Base-by-base conservation (phyloP, 176 grass and related monocot genomes). In the Dactylis glomerata region DNA sequence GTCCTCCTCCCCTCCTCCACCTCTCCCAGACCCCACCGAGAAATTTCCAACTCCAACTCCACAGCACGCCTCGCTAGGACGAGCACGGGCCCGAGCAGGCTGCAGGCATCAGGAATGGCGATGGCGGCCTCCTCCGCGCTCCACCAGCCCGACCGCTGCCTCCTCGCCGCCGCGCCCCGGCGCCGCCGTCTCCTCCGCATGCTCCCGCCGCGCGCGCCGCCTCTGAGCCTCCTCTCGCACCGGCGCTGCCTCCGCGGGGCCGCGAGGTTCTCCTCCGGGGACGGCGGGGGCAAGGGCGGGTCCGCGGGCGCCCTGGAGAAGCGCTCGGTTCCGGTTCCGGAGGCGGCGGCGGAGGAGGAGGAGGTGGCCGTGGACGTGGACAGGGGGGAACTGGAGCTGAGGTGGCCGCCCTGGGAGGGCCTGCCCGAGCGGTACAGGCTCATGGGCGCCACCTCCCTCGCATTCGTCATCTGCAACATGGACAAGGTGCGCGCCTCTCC, bases 401-500 rank as follows among this genome's bases (percentile, higher is more conserved):
- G 47, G 31, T 90, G 93, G 90, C 93, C 88, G 11, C 93, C 88
- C 36, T 95, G 93, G 93, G 68, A 90, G 62, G 86, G 91, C 61
- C 33, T 98, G 69, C 69, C 87, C 3, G 80, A 89, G 83, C 82
- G 96, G 27, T 98, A 96, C 87, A 93, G 83, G 86, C 87, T 98
- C 54, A 98, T 98, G 34, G 91, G 87, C 33, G 85, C 93, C 20
- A 94, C 89, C 9, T 98, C 96, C 5, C 93, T 98, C 56, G 96
- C 96, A 8, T 98, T 98, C 83, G 96, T 98, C 46, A 84, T 98
- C 76, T 95, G 96, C 86, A 98, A 98, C 81, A 98, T 98, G 96
- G 96, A 98, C 83, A 98, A 98, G 93, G 96, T 98, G 14, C 45
- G 14, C 45, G 54, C 7, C 55, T 57, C 8, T n/a, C n/a, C n/a